Evolutionary conservation across 371 early-diverging fungal species (phyloP).

Genomic region (Blakeslea trispora): DNA sequence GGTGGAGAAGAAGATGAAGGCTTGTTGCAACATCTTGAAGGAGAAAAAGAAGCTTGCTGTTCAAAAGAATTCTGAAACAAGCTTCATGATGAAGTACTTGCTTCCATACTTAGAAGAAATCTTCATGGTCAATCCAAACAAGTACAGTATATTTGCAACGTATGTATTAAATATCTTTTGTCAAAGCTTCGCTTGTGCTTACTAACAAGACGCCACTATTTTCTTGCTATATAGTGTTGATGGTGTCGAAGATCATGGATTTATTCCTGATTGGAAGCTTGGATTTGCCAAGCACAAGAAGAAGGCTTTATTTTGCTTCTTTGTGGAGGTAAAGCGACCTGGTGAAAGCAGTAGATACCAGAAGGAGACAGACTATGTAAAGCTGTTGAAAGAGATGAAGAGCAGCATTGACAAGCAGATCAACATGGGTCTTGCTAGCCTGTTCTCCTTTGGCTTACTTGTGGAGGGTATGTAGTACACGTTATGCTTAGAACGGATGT

Average conservation of each 20-base stretch:
- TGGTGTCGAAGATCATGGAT: neutral
- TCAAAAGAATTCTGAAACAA: neutral
- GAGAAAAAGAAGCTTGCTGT: neutral
- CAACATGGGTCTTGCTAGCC: neutral
- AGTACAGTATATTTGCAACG: neutral
- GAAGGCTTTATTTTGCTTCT: neutral
- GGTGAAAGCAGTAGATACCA: neutral
- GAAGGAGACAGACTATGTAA: constrained; percentile 5
- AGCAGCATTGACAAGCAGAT: neutral
- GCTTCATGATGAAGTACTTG: constrained; percentile 1
- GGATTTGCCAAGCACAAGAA: neutral
- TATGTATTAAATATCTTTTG: neutral
- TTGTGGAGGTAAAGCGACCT: constrained; percentile 11
- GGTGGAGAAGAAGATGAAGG: neutral
- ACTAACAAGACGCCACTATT: neutral
- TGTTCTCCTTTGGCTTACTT: constrained; percentile 5
- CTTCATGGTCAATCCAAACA: neutral
- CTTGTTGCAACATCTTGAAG: neutral
- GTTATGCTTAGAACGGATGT: neutral
- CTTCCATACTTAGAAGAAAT: constrained; percentile 1
- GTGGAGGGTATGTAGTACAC: constrained; percentile 1
- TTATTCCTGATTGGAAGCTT: neutral
- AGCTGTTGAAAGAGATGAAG: constrained; percentile 8
- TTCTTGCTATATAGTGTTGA: constrained; percentile 1
- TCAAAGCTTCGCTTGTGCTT: constrained; percentile 1